phyloP scores from a whole-genome alignment of 2,329 filamentous ascomycete species.

The Emydomyces testavorans region DNA sequence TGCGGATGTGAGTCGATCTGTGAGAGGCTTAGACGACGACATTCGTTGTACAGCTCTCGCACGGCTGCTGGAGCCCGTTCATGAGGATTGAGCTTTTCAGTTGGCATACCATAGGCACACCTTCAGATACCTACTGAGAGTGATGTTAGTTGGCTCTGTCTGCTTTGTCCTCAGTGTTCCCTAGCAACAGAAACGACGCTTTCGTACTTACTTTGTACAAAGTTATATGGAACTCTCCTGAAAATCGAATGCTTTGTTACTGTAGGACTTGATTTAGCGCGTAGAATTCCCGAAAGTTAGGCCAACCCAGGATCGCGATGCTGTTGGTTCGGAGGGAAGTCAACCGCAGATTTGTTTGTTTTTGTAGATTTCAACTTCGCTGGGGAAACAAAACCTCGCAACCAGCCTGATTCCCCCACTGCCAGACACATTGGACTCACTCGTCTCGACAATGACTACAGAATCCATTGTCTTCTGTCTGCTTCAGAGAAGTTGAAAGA shows the following conservation, averaged over 20 bases:
- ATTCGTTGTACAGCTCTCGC: conserved; percentile 62
- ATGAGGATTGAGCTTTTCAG: conserved; percentile 54
- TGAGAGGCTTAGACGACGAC: conserved; percentile 48
- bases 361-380: conserved; percentile 8
- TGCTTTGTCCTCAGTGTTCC: too few relatives aligned
- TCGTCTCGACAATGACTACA: conserved; percentile 3
- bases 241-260: too few relatives aligned
- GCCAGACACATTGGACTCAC: neutral
- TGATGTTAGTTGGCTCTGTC: neutral
- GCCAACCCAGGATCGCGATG: neutral
- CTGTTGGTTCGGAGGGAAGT: neutral
- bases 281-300: too few relatives aligned
- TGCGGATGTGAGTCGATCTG: conserved; percentile 44
- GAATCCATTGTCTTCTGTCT: neutral
- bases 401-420: conserved; percentile 5
- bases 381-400: conserved; percentile 6
- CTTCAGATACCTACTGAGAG: neutral
- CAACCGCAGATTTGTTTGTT: conserved; percentile 14
- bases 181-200: too few relatives aligned
- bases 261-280: too few relatives aligned
- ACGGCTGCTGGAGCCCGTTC: conserved; percentile 63
- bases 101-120: neutral
- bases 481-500: conserved; percentile 3
- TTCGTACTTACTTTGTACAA: too few relatives aligned
- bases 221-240: too few relatives aligned